phyloP scores from a whole-genome alignment of 2,329 filamentous ascomycete genomes.

The Emergomyces pasteurianus region DNA sequence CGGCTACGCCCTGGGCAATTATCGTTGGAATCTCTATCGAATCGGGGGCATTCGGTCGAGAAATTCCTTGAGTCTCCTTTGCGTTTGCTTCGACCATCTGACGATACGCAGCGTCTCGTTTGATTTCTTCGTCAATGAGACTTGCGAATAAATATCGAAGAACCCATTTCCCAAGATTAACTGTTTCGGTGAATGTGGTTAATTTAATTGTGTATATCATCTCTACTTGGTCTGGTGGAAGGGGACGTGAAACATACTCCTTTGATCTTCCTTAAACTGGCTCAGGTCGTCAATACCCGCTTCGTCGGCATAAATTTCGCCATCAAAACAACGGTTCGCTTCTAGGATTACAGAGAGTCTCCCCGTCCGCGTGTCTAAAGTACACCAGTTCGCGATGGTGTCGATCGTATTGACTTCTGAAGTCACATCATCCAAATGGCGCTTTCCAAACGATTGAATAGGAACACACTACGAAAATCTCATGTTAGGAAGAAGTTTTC shows the following conservation, averaged over 20 bases:
- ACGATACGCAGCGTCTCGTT: constrained; percentile 64
- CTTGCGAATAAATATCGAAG: constrained; percentile 82
- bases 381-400: constrained; percentile 91
- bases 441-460: constrained; percentile 85
- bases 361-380: constrained; percentile 84
- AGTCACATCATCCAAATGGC: constrained; percentile 84
- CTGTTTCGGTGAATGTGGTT: constrained; percentile 32
- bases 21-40: constrained; percentile 46
- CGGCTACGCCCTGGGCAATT: constrained; percentile 3
- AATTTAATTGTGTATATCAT: not conserved
- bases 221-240: not conserved
- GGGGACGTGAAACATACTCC: constrained; percentile 51
- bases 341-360: constrained; percentile 84
- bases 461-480: constrained; percentile 55
- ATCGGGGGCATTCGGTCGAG: constrained; percentile 46
- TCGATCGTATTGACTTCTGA: constrained; percentile 76
- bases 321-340: constrained; percentile 93
- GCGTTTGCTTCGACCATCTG: constrained; percentile 52
- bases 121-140: constrained; percentile 81
- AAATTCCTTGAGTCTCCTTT: constrained; percentile 46
- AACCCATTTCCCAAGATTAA: constrained; percentile 95
- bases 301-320: constrained; percentile 93
- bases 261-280: constrained; percentile 83
- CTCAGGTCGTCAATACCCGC: constrained; percentile 59
- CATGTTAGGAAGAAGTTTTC: constrained; percentile 6